Evolutionary conservation across 176 grass and related monocot genomes (phyloP).

Genomic region (Cymbopogon citratus): DNA sequence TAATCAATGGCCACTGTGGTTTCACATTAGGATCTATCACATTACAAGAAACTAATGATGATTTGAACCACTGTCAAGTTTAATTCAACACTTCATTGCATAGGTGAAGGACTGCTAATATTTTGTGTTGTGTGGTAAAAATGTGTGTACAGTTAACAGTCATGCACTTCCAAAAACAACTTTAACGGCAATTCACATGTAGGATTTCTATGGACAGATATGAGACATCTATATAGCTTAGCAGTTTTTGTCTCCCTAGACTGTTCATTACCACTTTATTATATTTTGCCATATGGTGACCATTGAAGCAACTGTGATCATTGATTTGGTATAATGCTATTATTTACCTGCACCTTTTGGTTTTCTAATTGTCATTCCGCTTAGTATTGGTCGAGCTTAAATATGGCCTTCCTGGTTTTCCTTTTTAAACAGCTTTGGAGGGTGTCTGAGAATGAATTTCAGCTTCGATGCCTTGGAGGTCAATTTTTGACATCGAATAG

Average conservation of each 20-base stretch:
- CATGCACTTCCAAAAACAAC: background rate
- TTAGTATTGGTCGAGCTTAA: background rate
- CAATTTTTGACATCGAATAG: constrained; percentile 57
- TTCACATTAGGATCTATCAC: background rate
- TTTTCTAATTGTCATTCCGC: background rate
- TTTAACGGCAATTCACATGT: background rate
- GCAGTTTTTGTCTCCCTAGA: background rate
- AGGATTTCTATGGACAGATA: background rate
- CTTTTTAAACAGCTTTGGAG: constrained; percentile 57
- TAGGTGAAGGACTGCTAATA: background rate
- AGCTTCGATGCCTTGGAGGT: constrained; percentile 61
- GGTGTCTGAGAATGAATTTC: constrained; percentile 60
- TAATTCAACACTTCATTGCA: background rate
- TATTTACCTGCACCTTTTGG: background rate
- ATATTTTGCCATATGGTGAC: background rate
- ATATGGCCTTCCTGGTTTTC: background rate
- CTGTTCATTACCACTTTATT: background rate
- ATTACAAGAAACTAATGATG: background rate
- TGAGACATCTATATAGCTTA: background rate
- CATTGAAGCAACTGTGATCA: background rate
- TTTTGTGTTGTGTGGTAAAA: background rate
- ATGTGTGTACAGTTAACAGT: background rate
- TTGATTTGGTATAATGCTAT: background rate
- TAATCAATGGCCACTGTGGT: background rate
- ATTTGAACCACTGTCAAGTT: background rate